Conservation (phyloP, 441 rosid species). For the Erodium moschatum region DNA sequence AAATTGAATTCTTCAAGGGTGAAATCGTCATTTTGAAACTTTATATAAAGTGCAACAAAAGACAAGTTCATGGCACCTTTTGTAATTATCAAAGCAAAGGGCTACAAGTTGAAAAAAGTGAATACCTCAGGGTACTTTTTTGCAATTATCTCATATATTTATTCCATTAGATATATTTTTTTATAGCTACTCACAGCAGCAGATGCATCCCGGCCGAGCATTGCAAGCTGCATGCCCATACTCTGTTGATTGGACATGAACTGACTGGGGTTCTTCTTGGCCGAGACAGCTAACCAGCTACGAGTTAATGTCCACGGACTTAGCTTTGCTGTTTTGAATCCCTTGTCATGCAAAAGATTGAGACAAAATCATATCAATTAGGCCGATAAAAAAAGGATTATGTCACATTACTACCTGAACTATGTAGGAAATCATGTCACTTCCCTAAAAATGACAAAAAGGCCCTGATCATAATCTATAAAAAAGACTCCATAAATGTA, state of each 20-base stretch:
- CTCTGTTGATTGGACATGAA: conserved; percentile 93
- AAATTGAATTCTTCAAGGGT: too few species aligned
- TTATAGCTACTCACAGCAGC: conserved; percentile 65
- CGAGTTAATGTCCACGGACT: conserved; percentile 68
- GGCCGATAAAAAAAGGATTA: neutral
- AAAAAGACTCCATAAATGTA: too few species aligned
- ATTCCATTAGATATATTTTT: neutral
- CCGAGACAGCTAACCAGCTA: conserved; percentile 75
- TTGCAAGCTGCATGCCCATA: conserved; percentile 82
- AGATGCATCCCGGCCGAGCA: conserved; percentile 93
- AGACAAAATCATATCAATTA: neutral
- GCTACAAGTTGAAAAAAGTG: too few species aligned
- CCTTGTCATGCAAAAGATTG: conserved; percentile 36
- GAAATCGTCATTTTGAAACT: too few species aligned
- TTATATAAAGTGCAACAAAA: too few species aligned
- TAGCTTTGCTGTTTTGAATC: conserved; percentile 71
- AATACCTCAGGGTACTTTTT: too few species aligned
- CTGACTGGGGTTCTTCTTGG: conserved; percentile 60
- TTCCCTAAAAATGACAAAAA: too few species aligned
- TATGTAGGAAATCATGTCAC: too few species aligned
- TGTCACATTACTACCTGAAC: neutral
- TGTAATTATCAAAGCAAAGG: too few species aligned
- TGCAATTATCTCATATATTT: too few species aligned
- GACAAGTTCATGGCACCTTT: too few species aligned
- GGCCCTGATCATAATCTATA: too few species aligned